Evolutionary conservation across 1,284 basidiomycete species (phyloP).

Genomic region (Neonothopanus nambi): DNA sequence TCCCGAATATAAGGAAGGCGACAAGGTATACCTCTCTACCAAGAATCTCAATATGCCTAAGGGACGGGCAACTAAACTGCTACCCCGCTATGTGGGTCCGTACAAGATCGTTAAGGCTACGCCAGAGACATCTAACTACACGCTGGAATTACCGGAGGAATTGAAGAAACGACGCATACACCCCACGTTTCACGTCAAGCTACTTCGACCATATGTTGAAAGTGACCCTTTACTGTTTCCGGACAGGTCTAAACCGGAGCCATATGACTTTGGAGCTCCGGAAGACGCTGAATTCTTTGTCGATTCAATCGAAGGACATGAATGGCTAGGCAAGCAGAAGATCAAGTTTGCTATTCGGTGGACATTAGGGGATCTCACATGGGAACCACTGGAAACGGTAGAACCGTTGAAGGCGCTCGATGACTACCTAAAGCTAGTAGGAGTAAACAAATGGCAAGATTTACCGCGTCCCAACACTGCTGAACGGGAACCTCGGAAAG

Average conservation of each 20-base stretch:
- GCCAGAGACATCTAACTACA: constrained; percentile 24
- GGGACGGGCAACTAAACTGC: constrained; percentile 26
- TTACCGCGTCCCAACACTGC: no score
- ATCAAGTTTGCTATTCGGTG: not conserved
- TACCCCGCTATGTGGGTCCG: constrained; percentile 33
- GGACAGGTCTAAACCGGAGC: not conserved
- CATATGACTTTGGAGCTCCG: constrained; percentile 5
- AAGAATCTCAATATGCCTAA: constrained; percentile 31
- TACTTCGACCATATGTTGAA: constrained; percentile 9
- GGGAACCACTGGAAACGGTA: not conserved
- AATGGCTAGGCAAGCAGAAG: not conserved
- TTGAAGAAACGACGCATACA: constrained; percentile 24
- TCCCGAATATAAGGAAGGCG: constrained; percentile 17
- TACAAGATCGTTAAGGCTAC: constrained; percentile 26
- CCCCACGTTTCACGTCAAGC: constrained; percentile 18
- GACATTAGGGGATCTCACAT: not conserved
- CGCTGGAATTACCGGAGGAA: constrained; percentile 28
- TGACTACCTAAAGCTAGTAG: no score
- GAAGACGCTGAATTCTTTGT: constrained; percentile 1
- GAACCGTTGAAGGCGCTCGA: not conserved
- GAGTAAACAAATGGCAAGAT: no score
- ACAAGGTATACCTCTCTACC: constrained; percentile 31
- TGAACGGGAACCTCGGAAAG: not conserved
- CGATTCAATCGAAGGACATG: constrained; percentile 1
- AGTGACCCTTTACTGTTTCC: constrained; percentile 5